Percentiles rank a stretch among this genome's conserved stretches.
Conservation (phyloP, 495 filamentous ascomycete species). For the Pyronema domesticum region DNA sequence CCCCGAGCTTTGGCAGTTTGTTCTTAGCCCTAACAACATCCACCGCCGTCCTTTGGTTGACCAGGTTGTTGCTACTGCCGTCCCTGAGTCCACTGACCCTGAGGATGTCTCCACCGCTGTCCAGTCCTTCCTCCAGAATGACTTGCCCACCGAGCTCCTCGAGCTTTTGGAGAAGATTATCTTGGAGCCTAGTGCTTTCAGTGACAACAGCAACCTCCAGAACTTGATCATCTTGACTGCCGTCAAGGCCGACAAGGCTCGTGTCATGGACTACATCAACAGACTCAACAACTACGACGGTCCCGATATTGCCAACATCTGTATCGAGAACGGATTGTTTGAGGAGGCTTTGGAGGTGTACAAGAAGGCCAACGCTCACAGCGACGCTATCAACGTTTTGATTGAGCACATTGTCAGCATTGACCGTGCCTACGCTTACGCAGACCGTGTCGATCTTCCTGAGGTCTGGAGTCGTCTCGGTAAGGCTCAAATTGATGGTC, state of each 20-base stretch:
- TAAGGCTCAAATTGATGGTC: slow-evolving; percentile 93
- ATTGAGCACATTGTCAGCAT: slow-evolving; percentile 97
- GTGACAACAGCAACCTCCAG: slow-evolving; percentile 88
- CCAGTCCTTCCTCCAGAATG: slow-evolving; percentile 72
- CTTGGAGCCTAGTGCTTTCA: slow-evolving; percentile 89
- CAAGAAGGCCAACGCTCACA: slow-evolving; percentile 88
- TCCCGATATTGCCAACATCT: slow-evolving; percentile 81
- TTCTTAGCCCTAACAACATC: slow-evolving; percentile 85
- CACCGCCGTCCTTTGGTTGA: slow-evolving; percentile 86
- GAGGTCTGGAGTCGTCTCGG: slow-evolving; percentile 99
- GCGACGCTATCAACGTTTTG: slow-evolving; percentile 73
- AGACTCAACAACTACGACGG: slow-evolving; percentile 73
- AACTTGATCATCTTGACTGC: slow-evolving; percentile 95
- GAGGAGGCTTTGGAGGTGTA: slow-evolving; percentile 98
- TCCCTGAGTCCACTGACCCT: slow-evolving; percentile 84
- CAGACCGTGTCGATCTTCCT: slow-evolving; percentile 83
- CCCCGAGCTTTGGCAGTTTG: slow-evolving; percentile 81
- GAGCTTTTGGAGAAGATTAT: slow-evolving; percentile 99
- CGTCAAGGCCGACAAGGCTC: slow-evolving; percentile 85
- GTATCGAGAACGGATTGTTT: slow-evolving; percentile 81
- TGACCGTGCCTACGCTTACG: slow-evolving; percentile 90
- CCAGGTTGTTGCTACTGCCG: slow-evolving; percentile 90
- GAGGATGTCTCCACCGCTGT: slow-evolving; percentile 92
- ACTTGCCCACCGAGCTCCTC: slow-evolving; percentile 86
- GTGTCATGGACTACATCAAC: slow-evolving; percentile 94